Evolutionary conservation across 108 stramenopile genomes (phyloP).

Genomic region (Pseudonitzschia pungens): DNA sequence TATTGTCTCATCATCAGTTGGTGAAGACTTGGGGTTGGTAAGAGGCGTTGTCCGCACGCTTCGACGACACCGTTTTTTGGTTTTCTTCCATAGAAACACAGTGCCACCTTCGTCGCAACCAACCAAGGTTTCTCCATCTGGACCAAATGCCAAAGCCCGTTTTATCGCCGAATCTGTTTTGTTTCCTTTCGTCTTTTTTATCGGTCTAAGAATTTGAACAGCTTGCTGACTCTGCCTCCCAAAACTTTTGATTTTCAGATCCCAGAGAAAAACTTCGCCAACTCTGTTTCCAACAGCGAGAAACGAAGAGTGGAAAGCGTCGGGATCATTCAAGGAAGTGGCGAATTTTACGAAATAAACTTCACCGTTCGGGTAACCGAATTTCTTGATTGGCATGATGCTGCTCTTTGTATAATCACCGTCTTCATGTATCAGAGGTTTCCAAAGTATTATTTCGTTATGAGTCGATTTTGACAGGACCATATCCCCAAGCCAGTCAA

Average conservation of each 20-base stretch:
- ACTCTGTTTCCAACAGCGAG: slow-evolving; percentile 71
- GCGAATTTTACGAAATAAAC: slow-evolving; percentile 55
- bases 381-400: slow-evolving; percentile 45
- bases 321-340: background rate
- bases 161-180: slow-evolving; percentile 25
- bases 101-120: slow-evolving; percentile 56
- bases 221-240: background rate
- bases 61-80: background rate
- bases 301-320: background rate
- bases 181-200: background rate
- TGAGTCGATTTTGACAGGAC: slow-evolving; percentile 73
- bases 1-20: background rate
- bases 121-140: slow-evolving; percentile 47
- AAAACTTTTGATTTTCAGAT: slow-evolving; percentile 21
- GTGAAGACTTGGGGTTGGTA: background rate
- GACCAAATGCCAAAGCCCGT: slow-evolving; percentile 64
- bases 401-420: slow-evolving; percentile 38
- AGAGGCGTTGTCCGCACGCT: background rate
- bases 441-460: slow-evolving; percentile 76
- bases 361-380: background rate
- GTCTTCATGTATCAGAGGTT: slow-evolving; percentile 42
- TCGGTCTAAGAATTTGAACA: background rate
- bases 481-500: slow-evolving; percentile 78
- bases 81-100: slow-evolving; percentile 54
- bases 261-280: slow-evolving; percentile 76